A percentile compares a stretch with the other conserved stretches of the same genome.
phyloP scores from a whole-genome alignment of 306 rosid genomes.

The Acmispon strigosus region DNA sequence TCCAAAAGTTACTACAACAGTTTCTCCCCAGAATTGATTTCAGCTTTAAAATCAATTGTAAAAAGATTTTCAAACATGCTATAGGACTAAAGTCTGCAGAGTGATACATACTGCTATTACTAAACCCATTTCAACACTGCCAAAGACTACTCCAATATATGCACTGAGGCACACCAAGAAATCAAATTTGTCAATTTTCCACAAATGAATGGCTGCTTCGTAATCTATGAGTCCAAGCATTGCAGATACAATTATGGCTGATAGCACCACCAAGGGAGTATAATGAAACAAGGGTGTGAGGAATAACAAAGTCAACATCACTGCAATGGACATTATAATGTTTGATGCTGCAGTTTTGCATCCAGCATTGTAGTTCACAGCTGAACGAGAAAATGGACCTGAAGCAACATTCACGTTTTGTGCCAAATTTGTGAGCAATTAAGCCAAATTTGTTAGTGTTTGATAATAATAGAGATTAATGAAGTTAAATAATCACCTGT shows the following conservation, averaged over 20 bases:
- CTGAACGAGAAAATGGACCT: constrained; percentile 94
- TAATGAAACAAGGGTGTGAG: constrained; percentile 85
- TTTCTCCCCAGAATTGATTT: too few relatives aligned
- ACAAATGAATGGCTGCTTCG: constrained; percentile 75
- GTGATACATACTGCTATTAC: constrained; percentile 61
- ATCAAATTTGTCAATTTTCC: constrained; percentile 90
- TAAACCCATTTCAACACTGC: constrained; percentile 76
- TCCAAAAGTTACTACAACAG: too few relatives aligned
- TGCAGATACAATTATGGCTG: constrained; percentile 80
- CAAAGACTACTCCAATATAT: constrained; percentile 73
- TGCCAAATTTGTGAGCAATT: constrained; percentile 6
- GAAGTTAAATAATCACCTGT: constrained; percentile 46
- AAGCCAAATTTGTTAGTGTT: background rate
- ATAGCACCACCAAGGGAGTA: constrained; percentile 82
- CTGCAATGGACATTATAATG: constrained; percentile 80
- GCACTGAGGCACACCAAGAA: constrained; percentile 72
- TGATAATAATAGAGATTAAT: background rate
- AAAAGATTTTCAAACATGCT: too few relatives aligned
- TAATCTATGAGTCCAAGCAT: constrained; percentile 91
- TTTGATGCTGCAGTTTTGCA: constrained; percentile 93
- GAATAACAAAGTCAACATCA: constrained; percentile 80
- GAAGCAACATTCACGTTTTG: constrained; percentile 19
- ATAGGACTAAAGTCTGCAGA: too few relatives aligned
- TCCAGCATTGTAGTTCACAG: constrained; percentile 92
- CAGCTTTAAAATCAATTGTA: too few relatives aligned